Evolutionary conservation across 108 stramenopile genomes (phyloP), one percentile per base, ranked within the genome.

Genomic region (Skeletonema menzelii): DNA sequence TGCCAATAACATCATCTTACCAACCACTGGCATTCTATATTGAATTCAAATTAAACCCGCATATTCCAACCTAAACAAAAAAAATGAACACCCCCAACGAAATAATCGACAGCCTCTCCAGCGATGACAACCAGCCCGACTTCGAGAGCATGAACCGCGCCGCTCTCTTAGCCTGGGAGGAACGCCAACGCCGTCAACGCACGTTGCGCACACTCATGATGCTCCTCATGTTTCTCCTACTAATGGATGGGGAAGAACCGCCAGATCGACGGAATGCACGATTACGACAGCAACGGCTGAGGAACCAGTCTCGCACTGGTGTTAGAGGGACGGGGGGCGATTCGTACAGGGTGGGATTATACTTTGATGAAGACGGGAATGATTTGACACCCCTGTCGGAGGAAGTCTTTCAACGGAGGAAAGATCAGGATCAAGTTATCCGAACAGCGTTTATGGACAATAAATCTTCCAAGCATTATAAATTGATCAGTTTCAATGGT

Each of bases 171-270:
- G 69, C 72, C 6, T 91, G 89, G 88, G 73, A 86, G 40, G 89
- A 92, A 73, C 91, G 87, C 0, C 91, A 95, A 70, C 89, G 87
- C 27, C 73, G 94, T 15, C 91, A 91, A 56, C 83, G 94, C 37
- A 84, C 86, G 2, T 46, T 92, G 8, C 88, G 91, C 4, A 72
- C 89, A 60, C 67, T 92, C 17, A 82, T 91, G 80, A 91, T 95
- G 90, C 87, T 95, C 67, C 69, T 95, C 22, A 75, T 92, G 65
- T 75, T 92, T 65, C 76, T 95, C 30, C 34, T 92, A 1, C 64
- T 95, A 27, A 95, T 92, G 94, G 94, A 95, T 55, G 90, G 88
- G 20, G 94, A 95, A 56, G 91, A 91, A 61, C 82, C 81, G 49
- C 73, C 65, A 47, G 49, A 65, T 71, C 26, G 42, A 40, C 27